Conservation (phyloP, 2,329 filamentous ascomycete genomes). For the Geosmithia putterillii region DNA sequence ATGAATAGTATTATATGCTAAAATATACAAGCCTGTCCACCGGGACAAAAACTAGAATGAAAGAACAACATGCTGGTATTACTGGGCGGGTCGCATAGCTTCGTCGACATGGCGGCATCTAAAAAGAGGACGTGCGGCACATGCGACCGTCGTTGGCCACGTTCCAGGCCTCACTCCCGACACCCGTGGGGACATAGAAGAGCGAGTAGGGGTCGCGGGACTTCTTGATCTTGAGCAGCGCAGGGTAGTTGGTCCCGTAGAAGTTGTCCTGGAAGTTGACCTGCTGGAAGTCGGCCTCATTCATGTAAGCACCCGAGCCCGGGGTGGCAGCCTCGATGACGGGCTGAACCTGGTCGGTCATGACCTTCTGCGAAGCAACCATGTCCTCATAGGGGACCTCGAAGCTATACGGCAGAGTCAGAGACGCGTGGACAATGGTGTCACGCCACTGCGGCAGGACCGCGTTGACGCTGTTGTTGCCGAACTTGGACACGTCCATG, state of each 20-base stretch:
- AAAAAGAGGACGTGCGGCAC: background rate
- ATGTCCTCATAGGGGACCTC: constrained; percentile 14
- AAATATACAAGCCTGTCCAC: no score
- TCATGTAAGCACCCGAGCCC: constrained; percentile 27
- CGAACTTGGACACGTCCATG: constrained; percentile 13
- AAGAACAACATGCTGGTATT: no score
- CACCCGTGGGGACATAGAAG: constrained; percentile 24
- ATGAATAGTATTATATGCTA: no score
- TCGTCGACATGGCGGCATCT: no score
- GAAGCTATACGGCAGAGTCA: constrained; percentile 15
- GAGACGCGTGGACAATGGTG: constrained; percentile 16
- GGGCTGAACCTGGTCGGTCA: constrained; percentile 11
- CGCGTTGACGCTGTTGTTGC: constrained; percentile 11
- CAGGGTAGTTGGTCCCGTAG: constrained; percentile 18
- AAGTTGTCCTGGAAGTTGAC: constrained; percentile 17
- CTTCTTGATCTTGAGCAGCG: constrained; percentile 17
- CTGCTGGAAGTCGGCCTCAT: constrained; percentile 24
- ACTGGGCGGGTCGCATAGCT: no score
- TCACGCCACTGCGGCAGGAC: constrained; percentile 28
- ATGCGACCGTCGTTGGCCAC: constrained; percentile 9
- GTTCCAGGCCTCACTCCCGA: constrained; percentile 30
- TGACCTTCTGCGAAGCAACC: constrained; percentile 15
- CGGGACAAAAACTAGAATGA: no score
- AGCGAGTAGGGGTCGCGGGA: constrained; percentile 17
- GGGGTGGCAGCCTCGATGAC: constrained; percentile 19